phyloP scores from a whole-genome alignment of 805 yeast genomes.

The Zygosaccharomyces siamensis region DNA sequence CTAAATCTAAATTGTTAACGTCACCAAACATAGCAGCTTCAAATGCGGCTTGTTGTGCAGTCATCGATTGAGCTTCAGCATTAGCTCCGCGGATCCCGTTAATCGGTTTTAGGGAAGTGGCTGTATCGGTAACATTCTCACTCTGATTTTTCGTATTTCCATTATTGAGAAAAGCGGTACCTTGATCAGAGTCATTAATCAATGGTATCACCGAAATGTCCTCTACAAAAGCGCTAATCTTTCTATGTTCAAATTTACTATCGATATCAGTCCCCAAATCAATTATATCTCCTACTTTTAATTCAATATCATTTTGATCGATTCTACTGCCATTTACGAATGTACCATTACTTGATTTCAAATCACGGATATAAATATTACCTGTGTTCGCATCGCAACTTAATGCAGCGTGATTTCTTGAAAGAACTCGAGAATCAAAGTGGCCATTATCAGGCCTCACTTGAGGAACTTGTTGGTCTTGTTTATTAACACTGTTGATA shows the following conservation, averaged over 20 bases:
- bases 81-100: constrained; percentile 1
- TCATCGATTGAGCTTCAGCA: constrained; percentile 13
- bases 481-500: constrained; percentile 16
- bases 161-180: constrained; percentile 3
- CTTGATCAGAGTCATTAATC: constrained; percentile 25
- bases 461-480: constrained; percentile 36
- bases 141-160: not conserved
- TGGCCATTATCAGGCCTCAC: constrained; percentile 76
- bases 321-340: constrained; percentile 76
- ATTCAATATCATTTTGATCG: constrained; percentile 49
- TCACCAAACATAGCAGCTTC: constrained; percentile 63
- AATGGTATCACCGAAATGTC: constrained; percentile 52
- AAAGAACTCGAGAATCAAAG: constrained; percentile 88
- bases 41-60: constrained; percentile 37
- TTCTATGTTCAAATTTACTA: constrained; percentile 65
- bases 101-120: constrained; percentile 3
- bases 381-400: constrained; percentile 64
- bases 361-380: constrained; percentile 70
- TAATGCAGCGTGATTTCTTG: constrained; percentile 90
- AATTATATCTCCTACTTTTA: constrained; percentile 78
- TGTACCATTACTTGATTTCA: constrained; percentile 92
- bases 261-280: constrained; percentile 87
- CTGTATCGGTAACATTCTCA: constrained; percentile 2
- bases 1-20: constrained; percentile 43
- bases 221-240: constrained; percentile 79